Conservation (phyloP, 495 filamentous ascomycete genomes). For the Barbatosphaeria neglecta region DNA sequence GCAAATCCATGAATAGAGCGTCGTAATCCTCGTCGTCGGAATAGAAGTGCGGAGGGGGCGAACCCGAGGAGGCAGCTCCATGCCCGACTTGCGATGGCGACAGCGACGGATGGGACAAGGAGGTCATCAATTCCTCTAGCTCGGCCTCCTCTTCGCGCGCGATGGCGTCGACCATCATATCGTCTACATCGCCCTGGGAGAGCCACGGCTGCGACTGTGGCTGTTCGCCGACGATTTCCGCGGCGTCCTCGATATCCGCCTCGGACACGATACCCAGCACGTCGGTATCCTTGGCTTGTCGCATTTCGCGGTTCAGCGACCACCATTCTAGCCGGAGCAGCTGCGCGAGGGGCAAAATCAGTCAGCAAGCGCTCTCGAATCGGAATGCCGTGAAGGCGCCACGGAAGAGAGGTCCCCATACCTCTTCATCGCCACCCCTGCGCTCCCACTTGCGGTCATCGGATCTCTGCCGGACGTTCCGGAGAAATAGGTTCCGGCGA, state of each 20-base stretch:
- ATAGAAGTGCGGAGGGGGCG: constrained; percentile 11
- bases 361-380: constrained; percentile 4
- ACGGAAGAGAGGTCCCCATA: constrained; percentile 20
- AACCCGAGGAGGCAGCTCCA: background rate
- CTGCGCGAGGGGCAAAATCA: constrained; percentile 18
- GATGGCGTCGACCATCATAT: constrained; percentile 33
- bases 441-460: constrained; percentile 55
- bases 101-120: constrained; percentile 13
- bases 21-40: constrained; percentile 54
- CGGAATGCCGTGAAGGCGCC: background rate
- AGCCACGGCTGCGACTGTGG: constrained; percentile 23
- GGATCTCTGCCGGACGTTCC: constrained; percentile 58
- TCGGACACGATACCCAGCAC: constrained; percentile 35
- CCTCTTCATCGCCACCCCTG: constrained; percentile 68
- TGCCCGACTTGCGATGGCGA: constrained; percentile 5
- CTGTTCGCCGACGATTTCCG: constrained; percentile 10
- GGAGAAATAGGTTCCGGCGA: constrained; percentile 57
- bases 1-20: constrained; percentile 41
- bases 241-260: constrained; percentile 33
- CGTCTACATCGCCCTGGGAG: constrained; percentile 26
- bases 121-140: constrained; percentile 43
- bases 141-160: constrained; percentile 45
- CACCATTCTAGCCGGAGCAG: constrained; percentile 36
- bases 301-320: constrained; percentile 25
- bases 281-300: constrained; percentile 34